A percentile compares a stretch with the other conserved stretches of the same genome.
phyloP scores from a whole-genome alignment of 345 rosid species.

The Orychophragmus violaceus region DNA sequence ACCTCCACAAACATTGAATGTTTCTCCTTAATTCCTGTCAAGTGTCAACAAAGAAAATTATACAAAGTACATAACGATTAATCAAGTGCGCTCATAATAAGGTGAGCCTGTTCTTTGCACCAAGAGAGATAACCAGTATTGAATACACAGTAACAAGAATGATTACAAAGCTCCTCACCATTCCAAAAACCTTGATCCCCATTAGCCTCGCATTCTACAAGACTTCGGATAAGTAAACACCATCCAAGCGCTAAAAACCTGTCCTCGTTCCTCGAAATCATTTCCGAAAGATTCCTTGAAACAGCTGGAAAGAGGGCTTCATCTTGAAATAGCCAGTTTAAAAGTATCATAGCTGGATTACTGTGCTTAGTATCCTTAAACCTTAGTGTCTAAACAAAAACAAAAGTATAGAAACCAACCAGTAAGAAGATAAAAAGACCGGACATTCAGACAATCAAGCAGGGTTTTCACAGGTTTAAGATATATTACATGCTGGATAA shows the following conservation, averaged over 20 bases:
- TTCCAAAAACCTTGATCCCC: constrained; percentile 40
- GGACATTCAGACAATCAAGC: too few species aligned
- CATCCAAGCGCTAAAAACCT: constrained; percentile 68
- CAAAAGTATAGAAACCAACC: background rate
- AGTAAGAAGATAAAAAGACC: too few species aligned
- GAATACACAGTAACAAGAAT: background rate
- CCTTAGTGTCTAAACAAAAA: constrained; percentile 46
- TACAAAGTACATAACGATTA: background rate
- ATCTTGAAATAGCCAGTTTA: constrained; percentile 70
- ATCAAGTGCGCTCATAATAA: background rate
- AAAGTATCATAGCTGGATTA: constrained; percentile 48
- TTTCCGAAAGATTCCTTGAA: constrained; percentile 36
- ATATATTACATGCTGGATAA: constrained; percentile 53
- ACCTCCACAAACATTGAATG: constrained; percentile 47
- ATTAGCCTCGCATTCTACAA: constrained; percentile 48
- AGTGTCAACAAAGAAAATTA: constrained; percentile 28
- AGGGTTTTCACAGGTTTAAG: background rate
- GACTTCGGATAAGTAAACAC: constrained; percentile 65
- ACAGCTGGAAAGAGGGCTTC: constrained; percentile 51
- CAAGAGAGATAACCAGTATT: too few species aligned
- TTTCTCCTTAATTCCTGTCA: constrained; percentile 67
- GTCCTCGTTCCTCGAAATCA: constrained; percentile 58
- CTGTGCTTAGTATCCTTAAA: constrained; percentile 46
- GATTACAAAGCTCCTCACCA: constrained; percentile 39
- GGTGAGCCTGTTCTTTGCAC: too few species aligned